Evolutionary conservation across 2,329 filamentous ascomycete genomes (phyloP).

Genomic region (Apiospora malaysiana): DNA sequence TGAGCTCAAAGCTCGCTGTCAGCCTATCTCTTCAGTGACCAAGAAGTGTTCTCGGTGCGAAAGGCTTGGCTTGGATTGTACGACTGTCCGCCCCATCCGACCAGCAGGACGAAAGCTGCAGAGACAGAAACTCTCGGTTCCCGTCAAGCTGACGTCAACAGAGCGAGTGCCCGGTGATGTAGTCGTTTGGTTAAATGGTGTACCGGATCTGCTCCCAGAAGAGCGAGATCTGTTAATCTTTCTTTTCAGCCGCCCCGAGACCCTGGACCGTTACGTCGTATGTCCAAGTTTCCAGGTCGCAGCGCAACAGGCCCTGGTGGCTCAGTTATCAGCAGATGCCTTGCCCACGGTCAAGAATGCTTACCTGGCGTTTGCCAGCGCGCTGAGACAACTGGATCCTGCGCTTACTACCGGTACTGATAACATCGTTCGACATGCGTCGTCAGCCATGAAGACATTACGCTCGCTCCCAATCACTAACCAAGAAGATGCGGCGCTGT

Average conservation of each 20-base stretch:
- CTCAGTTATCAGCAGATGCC: constrained; percentile 27
- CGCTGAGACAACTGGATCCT: constrained; percentile 30
- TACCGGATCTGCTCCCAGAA: constrained; percentile 26
- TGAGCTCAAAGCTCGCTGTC: constrained; percentile 8
- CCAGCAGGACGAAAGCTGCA: constrained; percentile 29
- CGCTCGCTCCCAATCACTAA: constrained; percentile 31
- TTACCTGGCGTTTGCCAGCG: constrained; percentile 34
- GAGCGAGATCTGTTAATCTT: constrained; percentile 33
- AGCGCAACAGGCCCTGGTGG: constrained; percentile 28
- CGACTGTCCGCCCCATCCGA: constrained; percentile 30
- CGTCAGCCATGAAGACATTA: constrained; percentile 31
- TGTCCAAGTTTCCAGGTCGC: constrained; percentile 32
- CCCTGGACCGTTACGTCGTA: constrained; percentile 31
- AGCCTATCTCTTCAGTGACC: not conserved
- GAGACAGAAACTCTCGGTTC: not conserved
- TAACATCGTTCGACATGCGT: constrained; percentile 28
- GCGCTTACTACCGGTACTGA: constrained; percentile 23
- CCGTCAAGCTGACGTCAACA: not conserved
- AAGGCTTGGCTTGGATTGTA: constrained; percentile 29
- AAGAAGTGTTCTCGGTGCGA: constrained; percentile 29
- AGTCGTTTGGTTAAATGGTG: constrained; percentile 3
- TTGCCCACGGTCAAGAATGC: constrained; percentile 35
- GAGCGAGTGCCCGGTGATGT: not conserved
- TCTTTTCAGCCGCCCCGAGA: constrained; percentile 31
- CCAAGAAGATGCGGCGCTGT: constrained; percentile 31